phyloP scores from a whole-genome alignment of 805 yeast genomes.

The Candida glaebosa region DNA sequence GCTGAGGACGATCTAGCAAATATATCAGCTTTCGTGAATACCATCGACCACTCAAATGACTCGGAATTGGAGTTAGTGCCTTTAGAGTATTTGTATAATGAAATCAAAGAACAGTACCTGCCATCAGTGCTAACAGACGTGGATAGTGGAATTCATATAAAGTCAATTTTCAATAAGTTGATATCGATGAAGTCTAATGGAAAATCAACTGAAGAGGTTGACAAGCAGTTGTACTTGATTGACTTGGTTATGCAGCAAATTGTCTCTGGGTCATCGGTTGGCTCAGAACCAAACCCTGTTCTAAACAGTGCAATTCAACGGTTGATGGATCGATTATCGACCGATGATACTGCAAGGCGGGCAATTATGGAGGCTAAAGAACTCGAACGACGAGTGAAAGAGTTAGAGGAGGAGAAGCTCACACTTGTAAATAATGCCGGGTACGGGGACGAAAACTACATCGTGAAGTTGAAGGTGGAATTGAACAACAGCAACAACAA shows the following conservation, averaged over 20 bases:
- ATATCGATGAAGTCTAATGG: conserved; percentile 18
- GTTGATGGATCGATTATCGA: conserved; percentile 29
- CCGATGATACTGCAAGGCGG: conserved; percentile 33
- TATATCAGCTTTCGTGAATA: not conserved
- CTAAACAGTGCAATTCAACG: conserved; percentile 30
- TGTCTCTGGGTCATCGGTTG: conserved; percentile 21
- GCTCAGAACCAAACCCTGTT: conserved; percentile 24
- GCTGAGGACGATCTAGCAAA: conserved; percentile 36
- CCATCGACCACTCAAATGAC: not conserved
- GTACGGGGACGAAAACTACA: conserved; percentile 17
- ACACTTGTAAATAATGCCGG: conserved; percentile 19
- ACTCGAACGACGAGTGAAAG: conserved; percentile 19
- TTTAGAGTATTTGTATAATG: conserved; percentile 9
- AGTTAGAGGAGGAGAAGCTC: conserved; percentile 19
- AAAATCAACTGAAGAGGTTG: conserved; percentile 20
- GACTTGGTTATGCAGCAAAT: conserved; percentile 32
- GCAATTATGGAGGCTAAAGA: conserved; percentile 30
- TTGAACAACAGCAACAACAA: conserved; percentile 16
- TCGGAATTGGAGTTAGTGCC: not conserved
- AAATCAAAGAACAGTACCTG: conserved; percentile 10
- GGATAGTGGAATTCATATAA: conserved; percentile 10
- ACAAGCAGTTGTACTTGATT: conserved; percentile 22
- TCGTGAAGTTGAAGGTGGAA: conserved; percentile 22
- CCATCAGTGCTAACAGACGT: conserved; percentile 6
- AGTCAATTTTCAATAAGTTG: conserved; percentile 26